Base-by-base conservation (phyloP, 306 rosid genomes). In the Pterocarpus macrocarpus region DNA sequence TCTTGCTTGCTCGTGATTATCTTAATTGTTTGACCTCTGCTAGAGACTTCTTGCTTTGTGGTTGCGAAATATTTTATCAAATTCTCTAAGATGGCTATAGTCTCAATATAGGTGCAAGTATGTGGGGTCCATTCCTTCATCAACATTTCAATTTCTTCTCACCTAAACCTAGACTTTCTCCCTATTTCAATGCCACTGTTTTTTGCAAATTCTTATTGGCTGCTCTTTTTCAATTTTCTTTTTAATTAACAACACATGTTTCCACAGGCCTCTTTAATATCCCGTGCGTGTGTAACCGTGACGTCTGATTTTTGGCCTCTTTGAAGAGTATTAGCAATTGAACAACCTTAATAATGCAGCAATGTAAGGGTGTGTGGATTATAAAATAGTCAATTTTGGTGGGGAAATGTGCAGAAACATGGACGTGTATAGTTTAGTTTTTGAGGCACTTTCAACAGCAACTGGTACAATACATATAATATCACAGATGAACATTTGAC, bases 111-210 rank as follows among this genome's bases (percentile, higher is more conserved):
- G 59, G 43, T 68, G 49, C 49, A 70, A 16, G 58, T 52, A 38
- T 45, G 70, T 59, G 59, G 86, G 78, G 87, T 69, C 76, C 83
- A 81, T 41, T 67, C 52, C 67, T 66, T 76, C 75, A 81, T 82
- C 90, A 39, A 81, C 78, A 77, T 81, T 83, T 78, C 81, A 72
- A 69, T 82, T 81, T 82, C 74, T 66, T 81, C 91, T 75, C 86
- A 87, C 93, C 93, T 90, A 90, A 90, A 86, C 85, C 34, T 66
- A 70, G 93, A 90, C 93, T 86, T 90, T 90, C 66, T 61, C 72
- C 62, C 17, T 47, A 84, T 55, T 8, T 5, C 65, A 50, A 47
- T 55, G 59, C 69, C 74, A 67, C 81, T 77, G 85, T 75, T 74
- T 59, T 57, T 35, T 57, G 7, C 64, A 57, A 17, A 7, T 57